Percentiles rank a stretch among this genome's conserved stretches.
Evolutionary conservation across 164 flowering plant species (phyloP).

Genomic region (Protea cynaroides): DNA sequence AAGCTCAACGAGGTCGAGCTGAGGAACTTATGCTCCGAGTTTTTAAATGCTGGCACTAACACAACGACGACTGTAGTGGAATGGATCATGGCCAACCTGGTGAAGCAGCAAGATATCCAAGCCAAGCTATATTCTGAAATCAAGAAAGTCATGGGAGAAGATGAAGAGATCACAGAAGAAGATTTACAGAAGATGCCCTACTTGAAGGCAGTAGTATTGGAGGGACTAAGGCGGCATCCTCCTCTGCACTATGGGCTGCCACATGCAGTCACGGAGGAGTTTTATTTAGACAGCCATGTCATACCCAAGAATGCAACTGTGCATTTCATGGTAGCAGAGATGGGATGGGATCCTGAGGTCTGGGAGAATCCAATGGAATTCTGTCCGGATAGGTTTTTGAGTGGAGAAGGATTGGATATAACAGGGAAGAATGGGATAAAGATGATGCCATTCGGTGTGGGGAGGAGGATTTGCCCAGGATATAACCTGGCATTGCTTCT

Average conservation of each 20-base stretch:
- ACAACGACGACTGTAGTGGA: slow-evolving; percentile 29
- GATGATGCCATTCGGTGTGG: slow-evolving; percentile 18
- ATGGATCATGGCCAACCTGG: slow-evolving; percentile 33
- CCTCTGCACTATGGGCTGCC: slow-evolving; percentile 22
- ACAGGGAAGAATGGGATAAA: slow-evolving; percentile 22
- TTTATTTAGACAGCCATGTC: slow-evolving; percentile 14
- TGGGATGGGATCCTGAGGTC: slow-evolving; percentile 24
- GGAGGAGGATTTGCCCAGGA: not conserved
- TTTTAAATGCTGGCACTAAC: slow-evolving; percentile 32
- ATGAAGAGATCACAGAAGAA: slow-evolving; percentile 7
- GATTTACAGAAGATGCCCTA: slow-evolving; percentile 5
- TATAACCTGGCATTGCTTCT: slow-evolving; percentile 17
- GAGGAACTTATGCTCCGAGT: slow-evolving; percentile 28
- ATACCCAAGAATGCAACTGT: slow-evolving; percentile 15
- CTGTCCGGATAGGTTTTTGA: slow-evolving; percentile 29
- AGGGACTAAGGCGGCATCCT: slow-evolving; percentile 9
- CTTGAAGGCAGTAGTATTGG: slow-evolving; percentile 21
- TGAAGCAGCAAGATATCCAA: slow-evolving; percentile 17
- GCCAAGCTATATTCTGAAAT: slow-evolving; percentile 13
- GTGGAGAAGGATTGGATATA: slow-evolving; percentile 15
- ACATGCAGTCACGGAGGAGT: slow-evolving; percentile 20
- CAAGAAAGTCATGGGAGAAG: not conserved
- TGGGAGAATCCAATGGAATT: slow-evolving; percentile 13
- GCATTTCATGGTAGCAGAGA: slow-evolving; percentile 22
- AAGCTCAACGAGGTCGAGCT: slow-evolving; percentile 29